Evolutionary conservation across 177 flowering plant species (phyloP).

Genomic region (Vitis hybrid): DNA sequence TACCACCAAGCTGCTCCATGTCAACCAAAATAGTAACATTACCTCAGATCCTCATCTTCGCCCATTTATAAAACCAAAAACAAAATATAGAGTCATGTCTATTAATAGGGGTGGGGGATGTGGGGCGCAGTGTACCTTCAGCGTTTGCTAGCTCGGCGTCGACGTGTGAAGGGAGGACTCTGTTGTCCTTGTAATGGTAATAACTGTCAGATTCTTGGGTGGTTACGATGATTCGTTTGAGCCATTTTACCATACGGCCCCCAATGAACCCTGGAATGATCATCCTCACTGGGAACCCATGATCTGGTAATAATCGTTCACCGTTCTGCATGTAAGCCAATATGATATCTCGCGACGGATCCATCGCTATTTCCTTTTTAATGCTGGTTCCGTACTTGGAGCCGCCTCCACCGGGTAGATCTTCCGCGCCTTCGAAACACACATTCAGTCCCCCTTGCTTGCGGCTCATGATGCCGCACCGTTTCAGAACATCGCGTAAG

Average conservation of each 20-base stretch:
- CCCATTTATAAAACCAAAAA: no score
- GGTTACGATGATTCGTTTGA: constrained; percentile 72
- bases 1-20: constrained; percentile 93
- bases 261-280: constrained; percentile 96
- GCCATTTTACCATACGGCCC: constrained; percentile 98
- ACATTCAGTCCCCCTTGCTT: constrained; percentile 66
- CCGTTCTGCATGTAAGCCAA: constrained; percentile 98
- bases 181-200: constrained; percentile 81
- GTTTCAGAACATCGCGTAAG: constrained; percentile 54
- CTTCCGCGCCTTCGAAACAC: constrained; percentile 96
- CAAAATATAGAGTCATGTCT: no score
- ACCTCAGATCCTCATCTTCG: not conserved
- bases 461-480: constrained; percentile 62
- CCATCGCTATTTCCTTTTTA: constrained; percentile 70
- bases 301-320: constrained; percentile 70
- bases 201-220: constrained; percentile 63
- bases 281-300: constrained; percentile 86
- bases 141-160: constrained; percentile 90
- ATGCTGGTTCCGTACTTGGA: constrained; percentile 91
- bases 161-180: constrained; percentile 88
- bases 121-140: constrained; percentile 51
- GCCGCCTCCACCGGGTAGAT: constrained; percentile 89
- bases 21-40: not conserved
- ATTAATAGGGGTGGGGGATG: not conserved
- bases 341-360: constrained; percentile 75